Conservation (phyloP, 768 basidiomycete species). For the Daedaleopsis sinensis region DNA sequence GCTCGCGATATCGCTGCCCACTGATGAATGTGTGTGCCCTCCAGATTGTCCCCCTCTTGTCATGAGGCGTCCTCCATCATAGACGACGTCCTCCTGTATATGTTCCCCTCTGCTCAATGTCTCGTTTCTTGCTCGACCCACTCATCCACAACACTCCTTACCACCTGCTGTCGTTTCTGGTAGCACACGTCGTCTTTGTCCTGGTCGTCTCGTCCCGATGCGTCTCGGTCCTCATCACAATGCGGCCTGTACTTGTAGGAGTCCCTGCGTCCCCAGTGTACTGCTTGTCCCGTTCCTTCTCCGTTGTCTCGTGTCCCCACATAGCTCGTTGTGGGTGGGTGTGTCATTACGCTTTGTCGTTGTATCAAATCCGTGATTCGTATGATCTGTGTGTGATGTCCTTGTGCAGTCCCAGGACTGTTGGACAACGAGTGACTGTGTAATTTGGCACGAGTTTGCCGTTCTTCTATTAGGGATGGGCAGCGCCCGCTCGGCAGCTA, state of each 20-base stretch:
- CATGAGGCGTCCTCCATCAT: constrained; percentile 5
- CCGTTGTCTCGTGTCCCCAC: constrained; percentile 22
- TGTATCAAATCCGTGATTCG: constrained; percentile 28
- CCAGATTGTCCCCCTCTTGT: background rate
- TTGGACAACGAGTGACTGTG: too few species aligned
- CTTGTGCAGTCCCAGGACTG: too few species aligned
- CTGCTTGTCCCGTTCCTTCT: constrained; percentile 20
- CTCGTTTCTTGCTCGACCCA: constrained; percentile 32
- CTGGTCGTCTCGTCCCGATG: constrained; percentile 37
- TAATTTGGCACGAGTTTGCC: too few species aligned
- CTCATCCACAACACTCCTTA: constrained; percentile 42
- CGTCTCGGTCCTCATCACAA: constrained; percentile 43
- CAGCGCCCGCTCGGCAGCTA: too few species aligned
- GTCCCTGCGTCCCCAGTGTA: constrained; percentile 23
- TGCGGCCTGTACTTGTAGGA: constrained; percentile 51
- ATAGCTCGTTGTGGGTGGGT: constrained; percentile 33
- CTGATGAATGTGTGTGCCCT: background rate
- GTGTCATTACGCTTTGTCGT: constrained; percentile 28
- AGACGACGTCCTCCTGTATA: constrained; percentile 12
- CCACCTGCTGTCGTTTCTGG: constrained; percentile 40
- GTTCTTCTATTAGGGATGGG: too few species aligned
- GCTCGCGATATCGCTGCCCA: background rate
- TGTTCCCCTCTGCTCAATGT: constrained; percentile 12
- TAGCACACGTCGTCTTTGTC: constrained; percentile 45
- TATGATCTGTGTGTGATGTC: too few species aligned